Evolutionary conservation across 2,329 filamentous ascomycete species (phyloP).

Genomic region (Trichoderma polysporum): DNA sequence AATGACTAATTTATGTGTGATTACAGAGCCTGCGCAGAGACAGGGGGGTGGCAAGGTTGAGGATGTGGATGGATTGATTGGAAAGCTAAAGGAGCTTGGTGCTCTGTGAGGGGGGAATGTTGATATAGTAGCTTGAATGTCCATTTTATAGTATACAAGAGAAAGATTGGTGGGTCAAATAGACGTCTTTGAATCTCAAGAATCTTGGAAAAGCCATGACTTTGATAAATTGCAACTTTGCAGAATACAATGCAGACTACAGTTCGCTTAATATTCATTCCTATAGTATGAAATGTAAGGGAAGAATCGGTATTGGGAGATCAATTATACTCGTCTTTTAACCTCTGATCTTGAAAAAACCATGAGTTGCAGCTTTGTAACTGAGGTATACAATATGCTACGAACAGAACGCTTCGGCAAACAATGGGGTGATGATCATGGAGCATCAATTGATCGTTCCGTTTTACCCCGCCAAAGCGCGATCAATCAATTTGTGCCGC

Average conservation of each 20-base stretch:
- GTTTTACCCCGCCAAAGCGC: background rate
- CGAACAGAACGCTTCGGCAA: background rate
- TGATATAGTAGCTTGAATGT: background rate
- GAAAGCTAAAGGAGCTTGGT: conserved; percentile 93
- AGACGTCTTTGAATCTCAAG: background rate
- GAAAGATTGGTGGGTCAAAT: background rate
- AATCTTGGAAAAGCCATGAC: background rate
- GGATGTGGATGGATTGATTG: conserved; percentile 90
- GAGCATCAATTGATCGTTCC: background rate
- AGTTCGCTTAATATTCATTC: background rate
- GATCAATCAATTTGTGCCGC: background rate
- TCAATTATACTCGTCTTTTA: background rate
- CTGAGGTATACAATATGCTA: background rate
- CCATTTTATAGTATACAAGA: background rate
- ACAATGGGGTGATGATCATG: background rate
- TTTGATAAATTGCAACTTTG: background rate
- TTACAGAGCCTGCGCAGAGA: conserved; percentile 75
- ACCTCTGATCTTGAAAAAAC: background rate
- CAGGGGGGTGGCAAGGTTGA: conserved; percentile 97
- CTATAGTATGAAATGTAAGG: background rate
- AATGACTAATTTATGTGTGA: background rate
- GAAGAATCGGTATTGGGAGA: background rate
- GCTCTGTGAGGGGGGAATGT: conserved; percentile 60
- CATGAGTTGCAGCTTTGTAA: background rate
- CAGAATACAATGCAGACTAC: background rate